Conservation (phyloP, 164 flowering plant species). For the Nelumbo lutea region DNA sequence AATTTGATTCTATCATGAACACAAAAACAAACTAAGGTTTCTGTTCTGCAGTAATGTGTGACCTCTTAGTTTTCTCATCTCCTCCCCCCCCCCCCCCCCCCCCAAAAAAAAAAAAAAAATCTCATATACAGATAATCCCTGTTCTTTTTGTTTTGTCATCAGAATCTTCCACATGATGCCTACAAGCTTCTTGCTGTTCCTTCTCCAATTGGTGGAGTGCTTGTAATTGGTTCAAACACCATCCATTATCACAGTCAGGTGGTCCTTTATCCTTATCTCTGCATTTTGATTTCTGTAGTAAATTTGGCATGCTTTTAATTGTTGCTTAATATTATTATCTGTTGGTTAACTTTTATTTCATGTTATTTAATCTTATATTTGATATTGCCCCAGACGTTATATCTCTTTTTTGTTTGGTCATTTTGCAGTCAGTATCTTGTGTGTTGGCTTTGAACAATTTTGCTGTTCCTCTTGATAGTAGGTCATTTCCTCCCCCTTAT, state of each 20-base stretch:
- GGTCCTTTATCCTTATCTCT: slow-evolving; percentile 1
- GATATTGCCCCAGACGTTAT: neutral
- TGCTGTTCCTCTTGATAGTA: slow-evolving; percentile 60
- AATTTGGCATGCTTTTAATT: neutral
- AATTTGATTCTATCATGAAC: too few species aligned
- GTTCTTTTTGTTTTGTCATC: slow-evolving; percentile 14
- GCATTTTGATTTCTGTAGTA: neutral
- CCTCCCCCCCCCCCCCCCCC: neutral
- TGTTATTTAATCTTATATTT: neutral
- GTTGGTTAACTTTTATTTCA: neutral
- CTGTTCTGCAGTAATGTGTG: too few species aligned
- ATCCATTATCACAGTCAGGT: slow-evolving; percentile 98
- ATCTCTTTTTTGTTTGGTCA: slow-evolving; percentile 4
- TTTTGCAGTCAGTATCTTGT: slow-evolving; percentile 77
- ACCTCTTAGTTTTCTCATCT: neutral
- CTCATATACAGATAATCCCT: neutral
- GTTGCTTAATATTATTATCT: neutral
- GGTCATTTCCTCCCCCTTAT: slow-evolving; percentile 38
- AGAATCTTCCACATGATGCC: slow-evolving; percentile 97
- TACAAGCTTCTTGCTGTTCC: slow-evolving; percentile 98
- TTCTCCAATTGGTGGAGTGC: slow-evolving; percentile 96
- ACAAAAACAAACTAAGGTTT: too few species aligned
- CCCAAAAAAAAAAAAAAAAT: too few species aligned
- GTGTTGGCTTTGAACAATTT: slow-evolving; percentile 74
- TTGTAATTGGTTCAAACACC: slow-evolving; percentile 74